Evolutionary conservation across 192 early-diverging fungal species (phyloP), one percentile per base, ranked within the genome.

Genomic region (Coemansia asiatica): DNA sequence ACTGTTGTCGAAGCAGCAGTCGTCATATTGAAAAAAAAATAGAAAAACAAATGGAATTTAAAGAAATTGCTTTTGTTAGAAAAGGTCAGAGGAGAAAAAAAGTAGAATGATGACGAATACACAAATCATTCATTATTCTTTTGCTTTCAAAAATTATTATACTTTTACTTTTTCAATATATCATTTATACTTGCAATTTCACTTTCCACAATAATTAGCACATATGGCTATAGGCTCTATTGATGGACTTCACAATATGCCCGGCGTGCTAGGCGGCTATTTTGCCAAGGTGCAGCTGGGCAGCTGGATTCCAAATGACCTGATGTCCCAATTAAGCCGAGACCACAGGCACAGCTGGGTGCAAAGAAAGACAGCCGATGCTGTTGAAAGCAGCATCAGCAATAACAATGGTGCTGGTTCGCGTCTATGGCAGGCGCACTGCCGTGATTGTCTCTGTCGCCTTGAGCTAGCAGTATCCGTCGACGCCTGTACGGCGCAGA

Each of bases 271-370:
- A 0, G 73, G 60, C 21, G 74, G 61, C 21, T 76, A 33, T 29
- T 71, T 75, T 58, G 67, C 50, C 48, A 67, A 64, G 15, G 62
- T 60, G 15, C 74, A 70, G 64, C 61, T 81, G 12, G 38, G 51
- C 33, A 67, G 63, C 46, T 81, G 79, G 79, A 1, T 73, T 6
- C 74, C 79, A 1, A 44, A 49, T 19, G 61, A 67, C 23, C 57
- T 81, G 12, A 59, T 25, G 10, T 21, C 38, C 8, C 69, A 75
- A 31, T 31, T 72, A 19, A n/a, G 55, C 12, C 22, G 35, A 0
- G 31, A 19, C 21, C 79, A 81, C 49, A 59, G 63, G 21, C 79
- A 81, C 61, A 64, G 26, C 6, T 81, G 79, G 79, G 74, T 75
- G 1, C 25, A 38, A 28, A 53, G 33, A 6, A 15, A 25, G 21